Evolutionary conservation across 495 filamentous ascomycete species (phyloP).

Genomic region (Neurospora tetraspora): DNA sequence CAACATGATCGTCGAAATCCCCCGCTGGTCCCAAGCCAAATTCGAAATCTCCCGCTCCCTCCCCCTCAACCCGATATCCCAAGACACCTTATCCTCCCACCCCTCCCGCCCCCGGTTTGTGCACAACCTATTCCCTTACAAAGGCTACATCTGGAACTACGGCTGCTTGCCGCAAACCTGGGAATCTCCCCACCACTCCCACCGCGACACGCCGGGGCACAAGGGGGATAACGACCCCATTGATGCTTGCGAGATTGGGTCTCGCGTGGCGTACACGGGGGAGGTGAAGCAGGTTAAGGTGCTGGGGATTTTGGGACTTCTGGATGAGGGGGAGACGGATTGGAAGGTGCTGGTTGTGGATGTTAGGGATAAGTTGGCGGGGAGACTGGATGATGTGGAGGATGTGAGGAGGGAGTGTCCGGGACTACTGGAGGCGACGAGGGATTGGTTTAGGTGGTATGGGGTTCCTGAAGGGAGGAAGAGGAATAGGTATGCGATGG

Average conservation of each 20-base stretch:
- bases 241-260: conserved; percentile 14
- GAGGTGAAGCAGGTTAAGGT: conserved; percentile 18
- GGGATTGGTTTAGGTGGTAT: conserved; percentile 21
- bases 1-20: conserved; percentile 24
- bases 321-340: conserved; percentile 26
- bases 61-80: conserved; percentile 17
- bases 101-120: conserved; percentile 5
- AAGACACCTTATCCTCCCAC: conserved; percentile 5
- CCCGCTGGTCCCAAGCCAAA: conserved; percentile 21
- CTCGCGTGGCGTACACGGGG: not conserved
- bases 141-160: conserved; percentile 21
- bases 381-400: conserved; percentile 13
- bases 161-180: conserved; percentile 17
- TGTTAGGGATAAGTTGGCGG: conserved; percentile 14
- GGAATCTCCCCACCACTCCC: conserved; percentile 9
- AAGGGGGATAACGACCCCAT: conserved; percentile 19
- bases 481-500: conserved; percentile 11
- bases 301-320: conserved; percentile 21
- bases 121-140: conserved; percentile 14
- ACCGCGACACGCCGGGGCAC: not conserved
- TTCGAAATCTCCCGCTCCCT: conserved; percentile 10
- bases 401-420: conserved; percentile 19
- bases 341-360: conserved; percentile 27
- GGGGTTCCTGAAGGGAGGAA: conserved; percentile 12
- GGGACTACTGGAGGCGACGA: conserved; percentile 15